Evolutionary conservation across 768 basidiomycete species (phyloP).

Genomic region (Clavulina sp.): DNA sequence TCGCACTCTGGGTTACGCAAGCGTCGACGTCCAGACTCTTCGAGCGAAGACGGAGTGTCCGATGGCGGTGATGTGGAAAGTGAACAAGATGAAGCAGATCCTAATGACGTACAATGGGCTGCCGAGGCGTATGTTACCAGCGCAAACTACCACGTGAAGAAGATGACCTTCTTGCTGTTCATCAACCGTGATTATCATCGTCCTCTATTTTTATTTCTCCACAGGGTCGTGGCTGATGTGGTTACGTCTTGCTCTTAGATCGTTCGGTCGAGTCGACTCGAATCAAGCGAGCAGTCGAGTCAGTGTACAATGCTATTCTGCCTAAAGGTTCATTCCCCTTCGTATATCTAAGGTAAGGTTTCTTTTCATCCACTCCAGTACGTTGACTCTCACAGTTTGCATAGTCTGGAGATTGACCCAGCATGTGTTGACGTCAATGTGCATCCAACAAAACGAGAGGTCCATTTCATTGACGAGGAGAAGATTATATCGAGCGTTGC

Average conservation of each 20-base stretch:
- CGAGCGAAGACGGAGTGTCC: background rate
- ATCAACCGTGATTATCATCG: constrained; percentile 64
- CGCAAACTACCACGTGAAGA: constrained; percentile 80
- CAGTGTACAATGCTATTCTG: constrained; percentile 64
- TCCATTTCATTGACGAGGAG: constrained; percentile 88
- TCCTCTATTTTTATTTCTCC: background rate
- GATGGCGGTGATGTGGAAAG: constrained; percentile 17
- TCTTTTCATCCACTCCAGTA: background rate
- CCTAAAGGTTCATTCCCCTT: constrained; percentile 85
- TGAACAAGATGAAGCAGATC: too few species aligned
- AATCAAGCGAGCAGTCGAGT: constrained; percentile 77
- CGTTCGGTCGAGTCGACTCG: constrained; percentile 78
- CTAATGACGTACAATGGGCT: constrained; percentile 38
- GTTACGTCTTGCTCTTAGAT: constrained; percentile 30
- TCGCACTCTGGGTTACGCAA: too few species aligned
- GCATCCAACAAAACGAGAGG: constrained; percentile 90
- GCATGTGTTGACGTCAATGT: constrained; percentile 90
- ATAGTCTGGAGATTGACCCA: constrained; percentile 67
- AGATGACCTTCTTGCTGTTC: constrained; percentile 70
- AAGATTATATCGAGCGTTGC: constrained; percentile 60
- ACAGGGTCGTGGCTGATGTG: background rate
- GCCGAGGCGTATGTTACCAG: constrained; percentile 67
- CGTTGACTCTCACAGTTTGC: background rate
- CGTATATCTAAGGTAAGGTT: constrained; percentile 73
- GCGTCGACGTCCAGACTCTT: too few species aligned